Percentiles rank a stretch among this genome's conserved stretches.
These are phyloP conservation scores for Salix caprea DNA, from an alignment of 345 rosid species.

Conservation along the genomic window DNA sequence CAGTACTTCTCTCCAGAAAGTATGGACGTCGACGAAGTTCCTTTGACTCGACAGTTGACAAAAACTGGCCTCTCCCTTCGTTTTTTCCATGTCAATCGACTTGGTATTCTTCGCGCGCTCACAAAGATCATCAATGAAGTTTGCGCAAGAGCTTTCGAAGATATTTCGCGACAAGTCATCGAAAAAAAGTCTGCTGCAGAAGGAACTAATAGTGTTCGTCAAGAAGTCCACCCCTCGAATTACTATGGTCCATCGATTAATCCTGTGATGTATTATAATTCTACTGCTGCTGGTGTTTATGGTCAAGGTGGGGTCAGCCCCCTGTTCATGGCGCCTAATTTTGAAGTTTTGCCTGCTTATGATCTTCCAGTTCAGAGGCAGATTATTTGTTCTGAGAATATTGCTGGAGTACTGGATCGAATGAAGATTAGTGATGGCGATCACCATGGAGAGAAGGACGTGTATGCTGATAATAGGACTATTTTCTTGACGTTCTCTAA, in stretches of 20 bases:
- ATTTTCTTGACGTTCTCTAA: slow-evolving; percentile 72
- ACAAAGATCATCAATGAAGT: slow-evolving; percentile 29
- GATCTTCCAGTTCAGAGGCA: neutral
- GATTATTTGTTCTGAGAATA: slow-evolving; percentile 6
- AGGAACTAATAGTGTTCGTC: neutral
- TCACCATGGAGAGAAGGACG: neutral
- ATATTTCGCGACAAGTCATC: slow-evolving; percentile 20
- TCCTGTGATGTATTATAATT: neutral
- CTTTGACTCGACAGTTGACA: slow-evolving; percentile 30
- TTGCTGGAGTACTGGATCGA: slow-evolving; percentile 8
- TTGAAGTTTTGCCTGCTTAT: neutral
- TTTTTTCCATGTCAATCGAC: slow-evolving; percentile 36
- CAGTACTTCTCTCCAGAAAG: neutral
- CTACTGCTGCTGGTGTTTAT: neutral
- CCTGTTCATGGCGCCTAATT: neutral
- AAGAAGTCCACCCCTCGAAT: neutral
- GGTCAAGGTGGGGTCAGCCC: neutral
- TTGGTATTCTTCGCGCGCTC: slow-evolving; percentile 15
- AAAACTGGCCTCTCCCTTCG: slow-evolving; percentile 22
- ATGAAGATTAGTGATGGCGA: neutral
- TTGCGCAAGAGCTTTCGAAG: slow-evolving; percentile 50
- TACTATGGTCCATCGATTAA: neutral
- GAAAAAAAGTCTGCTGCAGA: neutral
- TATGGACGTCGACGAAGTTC: neutral
- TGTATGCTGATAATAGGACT: slow-evolving; percentile 42